Evolutionary conservation across 1,284 basidiomycete genomes (phyloP), one percentile per base, ranked within the genome.

Genomic region (Gymnopus androsaceus): DNA sequence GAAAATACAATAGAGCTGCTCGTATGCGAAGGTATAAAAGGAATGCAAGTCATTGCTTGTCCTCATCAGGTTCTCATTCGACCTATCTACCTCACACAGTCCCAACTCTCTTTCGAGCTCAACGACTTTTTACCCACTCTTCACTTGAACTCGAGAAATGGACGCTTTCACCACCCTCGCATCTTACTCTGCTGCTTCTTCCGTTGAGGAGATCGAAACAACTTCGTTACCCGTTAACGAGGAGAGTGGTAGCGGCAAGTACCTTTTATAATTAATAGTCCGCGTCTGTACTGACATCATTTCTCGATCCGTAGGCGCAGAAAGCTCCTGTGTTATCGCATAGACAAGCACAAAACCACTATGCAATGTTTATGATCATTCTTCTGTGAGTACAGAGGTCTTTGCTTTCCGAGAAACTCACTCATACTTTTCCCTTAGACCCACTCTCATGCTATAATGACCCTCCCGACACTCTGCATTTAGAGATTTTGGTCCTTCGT

Each of bases 281-380:
- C n/a, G n/a, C n/a, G n/a, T n/a, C n/a, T n/a, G n/a, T n/a, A n/a
- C n/a, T n/a, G n/a, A n/a, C n/a, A n/a, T n/a, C n/a, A n/a, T n/a
- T n/a, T n/a, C n/a, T n/a, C n/a, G n/a, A n/a, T n/a, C n/a, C n/a
- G n/a, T n/a, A n/a, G n/a, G n/a, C 21, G 33, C 52, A n/a, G 60
- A 59, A 28, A 54, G 52, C 23, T 61, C 59, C 37, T 64, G 63
- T 54, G 55, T 62, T 23, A 56, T 64, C 41, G 63, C 61, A 48
- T 64, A 38, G 63, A 17, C 47, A 41, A 28, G 17, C n/a, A 9
- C 19, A 12, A 23, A 4, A 9, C 28, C 28, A n/a, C 28, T 17
- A n/a, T 49, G n/a, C n/a, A 12, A 50, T 41, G 42, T 33, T 52
- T 48, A 38, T 46, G 48, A 53, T 48, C 28, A 6, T 48, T 61